Base-by-base conservation (phyloP, 352 stramenopile genomes). In the Phytophthora citrophthora region DNA sequence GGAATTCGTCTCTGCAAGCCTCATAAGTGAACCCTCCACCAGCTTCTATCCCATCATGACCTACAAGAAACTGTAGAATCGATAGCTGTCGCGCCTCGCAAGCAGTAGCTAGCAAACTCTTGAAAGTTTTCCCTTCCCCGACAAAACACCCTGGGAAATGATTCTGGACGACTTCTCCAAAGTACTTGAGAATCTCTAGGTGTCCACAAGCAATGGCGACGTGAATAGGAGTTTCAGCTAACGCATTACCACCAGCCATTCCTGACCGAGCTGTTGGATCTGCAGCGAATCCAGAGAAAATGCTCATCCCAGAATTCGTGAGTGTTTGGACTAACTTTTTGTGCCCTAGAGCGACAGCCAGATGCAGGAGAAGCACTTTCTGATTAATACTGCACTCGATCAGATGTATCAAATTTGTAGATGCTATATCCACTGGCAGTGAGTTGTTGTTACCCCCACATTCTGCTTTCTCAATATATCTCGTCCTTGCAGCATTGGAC, bases 321-420 rank as follows among this genome's bases (percentile, higher is more conserved):
- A 89, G 67, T n/a, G 71, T 16, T 49, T 60, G 51, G 4, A 83
- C 73, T 16, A 83, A 24, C 10, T 40, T 61, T 8, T 58, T 54
- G 40, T 85, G 54, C 4, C 81, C 81, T 7, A 87, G 56, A 0
- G 62, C 61, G 43, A 76, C 70, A 20, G 54, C 64, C 16, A 84
- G 51, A 39, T 85, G 75, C n/a, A 86, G 50, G 15, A 90, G 32
- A 4, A 75, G 70, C 5, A 77, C 53, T 12, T 52, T 57, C 0
- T 67, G 45, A 26, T 89, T 90, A 31, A 86, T 67, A 29, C 72
- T 85, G 16, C 46, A 55, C 52, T 85, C 74, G 11, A 89, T 61
- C 38, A 85, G 58, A 23, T 72, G 60, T 16, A 82, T 72, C 20
- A 72, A 26, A 15, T 68, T 72, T 43, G 61, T 44, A 46, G 45